Evolutionary conservation across 495 filamentous ascomycete species (phyloP), one percentile per base, ranked within the genome.

Genomic region (Tetracladium marchalianum): DNA sequence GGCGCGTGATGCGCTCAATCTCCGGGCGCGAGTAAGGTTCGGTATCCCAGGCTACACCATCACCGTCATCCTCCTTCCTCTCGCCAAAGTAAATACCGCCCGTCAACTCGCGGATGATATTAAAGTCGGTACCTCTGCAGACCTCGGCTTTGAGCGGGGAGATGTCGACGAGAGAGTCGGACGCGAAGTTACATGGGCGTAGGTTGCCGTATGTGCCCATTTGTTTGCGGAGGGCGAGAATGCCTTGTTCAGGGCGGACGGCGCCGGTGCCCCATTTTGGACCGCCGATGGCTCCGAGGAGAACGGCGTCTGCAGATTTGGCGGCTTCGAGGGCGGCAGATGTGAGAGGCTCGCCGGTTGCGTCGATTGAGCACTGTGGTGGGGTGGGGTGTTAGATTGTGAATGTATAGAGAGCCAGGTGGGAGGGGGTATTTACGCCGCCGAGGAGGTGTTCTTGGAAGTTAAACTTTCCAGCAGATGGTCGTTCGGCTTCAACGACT

Each of bases 1-100:
- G 72, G 45, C 92, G 76, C 24, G 81, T 83, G 59, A 98, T 81
- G 39, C 92, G 80, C 78, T 93, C 86, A 55, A 97, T 84, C 75
- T 98, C 92, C 40, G 73, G 62, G 34, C 85, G 79, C 22, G 78
- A 82, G 73, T 98, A 98, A 22, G 86, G 79, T 71, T 95, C 90
- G 6, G 85, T 90, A 70, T 98, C 92, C 61, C 78, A 71, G 5
- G 92, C 92, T 51, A 68, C 78, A 44, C 85, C 87, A 55, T 73
- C 78, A 18, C 82, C 86, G 42, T 89, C 85, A 44, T 86, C 82
- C 62, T 97, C 92, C 52, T 79, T 87, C 49, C 92, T 79, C 39
- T 92, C 88, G 31, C 92, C 92, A 60, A 98, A 98, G 72, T 98
- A 98, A 63, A 98, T 90, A 31, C 92, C 92, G 18, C 87, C 87